Evolutionary conservation across 1,284 basidiomycete genomes (phyloP).

Genomic region (Cystobasidium slooffiae): DNA sequence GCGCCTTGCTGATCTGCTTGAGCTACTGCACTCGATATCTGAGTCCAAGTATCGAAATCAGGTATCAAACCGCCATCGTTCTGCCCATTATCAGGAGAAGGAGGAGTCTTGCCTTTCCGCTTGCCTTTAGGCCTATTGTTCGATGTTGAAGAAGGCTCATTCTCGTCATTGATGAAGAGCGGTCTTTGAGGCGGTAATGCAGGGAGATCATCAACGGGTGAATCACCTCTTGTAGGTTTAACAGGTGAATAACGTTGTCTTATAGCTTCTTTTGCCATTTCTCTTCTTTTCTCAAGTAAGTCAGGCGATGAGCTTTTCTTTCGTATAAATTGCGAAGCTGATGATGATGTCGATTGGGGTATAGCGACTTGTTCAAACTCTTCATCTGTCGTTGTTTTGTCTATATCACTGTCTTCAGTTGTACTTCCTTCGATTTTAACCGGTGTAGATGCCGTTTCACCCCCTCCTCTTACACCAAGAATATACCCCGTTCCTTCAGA

Average conservation of each 20-base stretch:
- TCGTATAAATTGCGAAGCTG: neutral
- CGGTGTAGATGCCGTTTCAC: slow-evolving; percentile 68
- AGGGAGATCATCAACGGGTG: slow-evolving; percentile 35
- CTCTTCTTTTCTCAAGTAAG: slow-evolving; percentile 14
- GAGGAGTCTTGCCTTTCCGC: slow-evolving; percentile 2
- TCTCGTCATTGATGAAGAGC: slow-evolving; percentile 45
- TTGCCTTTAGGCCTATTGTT: neutral
- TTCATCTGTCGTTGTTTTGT: slow-evolving; percentile 48
- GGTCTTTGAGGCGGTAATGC: slow-evolving; percentile 33
- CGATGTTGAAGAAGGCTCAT: slow-evolving; percentile 50
- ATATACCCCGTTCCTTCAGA: slow-evolving; percentile 87
- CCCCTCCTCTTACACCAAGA: slow-evolving; percentile 81
- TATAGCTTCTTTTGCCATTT: slow-evolving; percentile 46
- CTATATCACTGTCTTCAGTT: slow-evolving; percentile 49
- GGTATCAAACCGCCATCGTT: neutral
- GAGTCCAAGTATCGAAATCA: slow-evolving; percentile 6
- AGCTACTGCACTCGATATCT: slow-evolving; percentile 12
- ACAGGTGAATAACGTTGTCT: slow-evolving; percentile 42
- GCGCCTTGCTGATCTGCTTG: slow-evolving; percentile 9
- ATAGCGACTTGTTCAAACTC: slow-evolving; percentile 46
- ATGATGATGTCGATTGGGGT: neutral
- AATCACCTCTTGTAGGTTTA: slow-evolving; percentile 27
- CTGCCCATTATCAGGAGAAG: slow-evolving; percentile 41
- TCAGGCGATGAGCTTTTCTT: slow-evolving; percentile 29
- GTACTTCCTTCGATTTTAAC: slow-evolving; percentile 72